Conservation (phyloP, 345 rosid species). For the Camelina laxa region DNA sequence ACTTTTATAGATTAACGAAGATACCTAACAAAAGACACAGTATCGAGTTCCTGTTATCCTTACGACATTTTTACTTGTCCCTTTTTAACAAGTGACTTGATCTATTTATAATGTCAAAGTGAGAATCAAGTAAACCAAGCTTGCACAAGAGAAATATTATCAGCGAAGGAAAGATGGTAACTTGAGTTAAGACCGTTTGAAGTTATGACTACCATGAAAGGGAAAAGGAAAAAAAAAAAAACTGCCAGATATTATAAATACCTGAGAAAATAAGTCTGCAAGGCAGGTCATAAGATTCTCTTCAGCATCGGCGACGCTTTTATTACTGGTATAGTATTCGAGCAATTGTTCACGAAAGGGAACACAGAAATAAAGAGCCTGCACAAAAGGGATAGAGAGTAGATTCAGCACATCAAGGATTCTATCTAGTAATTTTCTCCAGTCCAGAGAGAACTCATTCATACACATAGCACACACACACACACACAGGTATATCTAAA, state of each 20-base stretch:
- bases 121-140: constrained; percentile 1
- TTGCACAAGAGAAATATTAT: constrained; percentile 7
- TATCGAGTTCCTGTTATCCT: background rate
- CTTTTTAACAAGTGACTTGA: background rate
- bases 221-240: background rate
- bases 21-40: background rate
- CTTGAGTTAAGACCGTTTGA: constrained; percentile 24
- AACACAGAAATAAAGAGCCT: constrained; percentile 98
- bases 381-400: constrained; percentile 28
- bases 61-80: background rate
- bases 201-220: background rate
- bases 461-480: background rate
- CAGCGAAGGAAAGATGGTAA: background rate
- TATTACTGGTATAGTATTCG: constrained; percentile 83
- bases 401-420: background rate
- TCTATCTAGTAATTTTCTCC: background rate
- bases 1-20: background rate
- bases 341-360: constrained; percentile 98
- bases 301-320: constrained; percentile 74
- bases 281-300: constrained; percentile 97
- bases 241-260: constrained; percentile 6
- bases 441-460: background rate
- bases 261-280: constrained; percentile 97
- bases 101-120: background rate
- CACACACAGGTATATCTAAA: background rate